A percentile compares a stretch with the other conserved stretches of the same genome.
Conservation (phyloP, 495 filamentous ascomycete species). For the Apiosordaria backusii region DNA sequence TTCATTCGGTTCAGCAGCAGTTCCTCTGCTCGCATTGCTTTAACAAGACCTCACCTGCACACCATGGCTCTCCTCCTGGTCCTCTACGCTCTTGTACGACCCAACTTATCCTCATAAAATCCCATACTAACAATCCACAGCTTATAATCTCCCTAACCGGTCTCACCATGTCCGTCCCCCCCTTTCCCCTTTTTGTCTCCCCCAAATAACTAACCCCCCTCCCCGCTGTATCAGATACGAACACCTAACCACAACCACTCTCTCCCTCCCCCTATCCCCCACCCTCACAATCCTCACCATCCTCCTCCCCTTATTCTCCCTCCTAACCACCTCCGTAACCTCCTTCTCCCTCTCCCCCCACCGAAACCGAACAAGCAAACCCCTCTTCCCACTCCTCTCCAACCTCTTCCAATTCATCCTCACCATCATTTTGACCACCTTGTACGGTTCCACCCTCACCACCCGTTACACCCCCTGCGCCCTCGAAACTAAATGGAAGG, state of each 20-base stretch:
- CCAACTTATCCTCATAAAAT: not conserved
- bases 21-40: not conserved
- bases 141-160: conserved; percentile 25
- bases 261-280: conserved; percentile 51
- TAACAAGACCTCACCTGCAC: not conserved
- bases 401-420: not conserved
- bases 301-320: conserved; percentile 50
- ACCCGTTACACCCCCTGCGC: not conserved
- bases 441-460: not conserved
- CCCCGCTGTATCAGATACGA: conserved; percentile 50
- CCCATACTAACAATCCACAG: conserved; percentile 6
- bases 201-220: not conserved
- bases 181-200: not conserved
- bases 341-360: conserved; percentile 16
- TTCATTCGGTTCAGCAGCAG: not conserved
- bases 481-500: not conserved
- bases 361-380: not conserved
- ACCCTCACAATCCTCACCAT: conserved; percentile 47
- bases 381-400: conserved; percentile 1
- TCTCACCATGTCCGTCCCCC: conserved; percentile 29
- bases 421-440: not conserved
- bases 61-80: conserved; percentile 9
- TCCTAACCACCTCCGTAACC: conserved; percentile 33
- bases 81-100: conserved; percentile 13
- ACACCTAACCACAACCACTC: conserved; percentile 42